These are phyloP conservation scores for Tothia fuscella DNA, from an alignment of 2,329 filamentous ascomycete genomes.

Conservation along the genomic window DNA sequence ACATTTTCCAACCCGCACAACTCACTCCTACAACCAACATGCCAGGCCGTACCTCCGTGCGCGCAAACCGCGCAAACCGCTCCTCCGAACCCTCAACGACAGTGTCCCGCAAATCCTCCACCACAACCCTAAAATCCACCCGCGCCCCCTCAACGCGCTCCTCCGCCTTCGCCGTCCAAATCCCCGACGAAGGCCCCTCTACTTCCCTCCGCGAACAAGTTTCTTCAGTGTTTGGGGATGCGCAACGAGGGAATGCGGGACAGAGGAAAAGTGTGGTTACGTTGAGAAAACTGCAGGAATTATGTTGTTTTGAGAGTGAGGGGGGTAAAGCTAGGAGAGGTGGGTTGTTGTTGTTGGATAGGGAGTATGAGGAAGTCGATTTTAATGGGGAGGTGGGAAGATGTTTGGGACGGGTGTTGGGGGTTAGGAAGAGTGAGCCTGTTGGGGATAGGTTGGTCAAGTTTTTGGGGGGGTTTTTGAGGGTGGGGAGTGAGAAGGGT, in stretches of 20 bases:
- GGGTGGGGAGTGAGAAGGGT: conserved; percentile 52
- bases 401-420: conserved; percentile 70
- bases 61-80: conserved; percentile 21
- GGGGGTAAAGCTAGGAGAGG: conserved; percentile 16
- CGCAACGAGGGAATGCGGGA: conserved; percentile 78
- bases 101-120: conserved; percentile 29
- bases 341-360: conserved; percentile 8
- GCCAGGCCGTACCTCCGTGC: conserved; percentile 34
- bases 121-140: conserved; percentile 26
- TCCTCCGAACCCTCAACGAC: conserved; percentile 24
- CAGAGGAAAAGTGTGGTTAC: conserved; percentile 84
- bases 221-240: conserved; percentile 44
- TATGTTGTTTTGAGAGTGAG: conserved; percentile 52
- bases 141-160: conserved; percentile 30
- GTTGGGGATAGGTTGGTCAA: conserved; percentile 77
- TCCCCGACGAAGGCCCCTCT: conserved; percentile 61
- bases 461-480: conserved; percentile 80
- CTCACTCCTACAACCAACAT: conserved; percentile 21
- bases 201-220: conserved; percentile 63
- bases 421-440: conserved; percentile 81
- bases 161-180: conserved; percentile 27
- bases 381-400: conserved; percentile 80
- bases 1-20: not conserved
- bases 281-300: conserved; percentile 80
- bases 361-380: conserved; percentile 69